Conservation (phyloP, 108 stramenopile genomes). For the Cyclostephanos invisitatus region DNA sequence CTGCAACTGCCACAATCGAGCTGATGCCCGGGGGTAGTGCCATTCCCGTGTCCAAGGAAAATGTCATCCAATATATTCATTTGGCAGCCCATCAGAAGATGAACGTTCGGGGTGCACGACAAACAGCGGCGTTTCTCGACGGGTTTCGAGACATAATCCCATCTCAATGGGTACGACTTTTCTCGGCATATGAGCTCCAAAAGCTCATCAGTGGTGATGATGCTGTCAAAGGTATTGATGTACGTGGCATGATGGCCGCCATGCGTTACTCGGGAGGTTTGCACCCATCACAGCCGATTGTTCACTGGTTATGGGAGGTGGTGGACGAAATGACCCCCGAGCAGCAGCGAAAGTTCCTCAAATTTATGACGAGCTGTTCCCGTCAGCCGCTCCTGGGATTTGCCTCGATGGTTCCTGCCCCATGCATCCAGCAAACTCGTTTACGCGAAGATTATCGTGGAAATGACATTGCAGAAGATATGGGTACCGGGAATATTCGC, state of each 20-base stretch:
- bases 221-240: slow-evolving; percentile 86
- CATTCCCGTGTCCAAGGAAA: slow-evolving; percentile 84
- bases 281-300: slow-evolving; percentile 91
- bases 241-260: slow-evolving; percentile 73
- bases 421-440: slow-evolving; percentile 92
- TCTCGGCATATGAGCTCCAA: slow-evolving; percentile 94
- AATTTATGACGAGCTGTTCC: slow-evolving; percentile 95
- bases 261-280: slow-evolving; percentile 93
- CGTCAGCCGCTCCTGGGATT: slow-evolving; percentile 97
- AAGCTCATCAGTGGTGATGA: slow-evolving; percentile 95
- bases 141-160: slow-evolving; percentile 97
- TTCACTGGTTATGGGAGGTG: slow-evolving; percentile 91
- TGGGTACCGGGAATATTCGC: slow-evolving; percentile 47
- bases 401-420: slow-evolving; percentile 77
- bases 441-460: slow-evolving; percentile 60
- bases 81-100: slow-evolving; percentile 90
- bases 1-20: slow-evolving; percentile 46
- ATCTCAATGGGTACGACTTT: slow-evolving; percentile 92
- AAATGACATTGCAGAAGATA: slow-evolving; percentile 50
- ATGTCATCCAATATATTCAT: slow-evolving; percentile 92
- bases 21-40: slow-evolving; percentile 83
- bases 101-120: slow-evolving; percentile 80
- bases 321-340: slow-evolving; percentile 80
- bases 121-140: slow-evolving; percentile 89
- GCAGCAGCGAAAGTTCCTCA: slow-evolving; percentile 90